Conservation (phyloP, 305 asterid species). For the Solanum hybrid region DNA sequence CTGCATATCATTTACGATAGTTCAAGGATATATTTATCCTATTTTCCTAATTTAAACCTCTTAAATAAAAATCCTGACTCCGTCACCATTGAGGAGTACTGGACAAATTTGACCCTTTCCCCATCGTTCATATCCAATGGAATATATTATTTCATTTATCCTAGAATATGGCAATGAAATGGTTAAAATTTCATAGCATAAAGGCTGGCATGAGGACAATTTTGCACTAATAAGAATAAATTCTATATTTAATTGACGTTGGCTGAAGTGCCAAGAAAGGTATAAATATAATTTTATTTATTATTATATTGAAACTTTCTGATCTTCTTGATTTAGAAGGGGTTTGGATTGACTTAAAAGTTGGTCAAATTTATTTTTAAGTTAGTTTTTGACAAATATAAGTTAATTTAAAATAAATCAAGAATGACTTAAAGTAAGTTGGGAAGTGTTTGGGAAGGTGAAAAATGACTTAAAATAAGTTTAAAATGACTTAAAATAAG, state of each 20-base stretch:
- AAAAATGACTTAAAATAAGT: too few species aligned
- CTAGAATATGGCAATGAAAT: not conserved
- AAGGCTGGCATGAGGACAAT: not conserved
- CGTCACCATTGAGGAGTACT: rapidly evolving
- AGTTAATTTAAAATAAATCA: too few species aligned
- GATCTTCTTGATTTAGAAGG: not conserved
- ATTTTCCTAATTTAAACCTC: too few species aligned
- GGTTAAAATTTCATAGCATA: not conserved
- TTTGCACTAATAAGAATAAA: not conserved
- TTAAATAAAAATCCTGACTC: too few species aligned
- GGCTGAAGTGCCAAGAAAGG: not conserved
- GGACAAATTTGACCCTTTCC: not conserved
- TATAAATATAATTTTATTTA: not conserved
- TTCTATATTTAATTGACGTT: not conserved
- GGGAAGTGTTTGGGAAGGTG: too few species aligned
- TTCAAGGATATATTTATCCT: too few species aligned
- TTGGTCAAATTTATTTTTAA: too few species aligned
- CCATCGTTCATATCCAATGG: not conserved
- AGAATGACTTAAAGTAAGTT: too few species aligned
- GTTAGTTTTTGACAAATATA: too few species aligned
- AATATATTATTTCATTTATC: not conserved
- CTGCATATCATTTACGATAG: too few species aligned
- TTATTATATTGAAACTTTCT: not conserved
- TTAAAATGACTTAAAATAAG: too few species aligned
- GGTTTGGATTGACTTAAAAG: too few species aligned